Evolutionary conservation across 1,139 yeast genomes (phyloP).

Genomic region (Hansenula sp.): DNA sequence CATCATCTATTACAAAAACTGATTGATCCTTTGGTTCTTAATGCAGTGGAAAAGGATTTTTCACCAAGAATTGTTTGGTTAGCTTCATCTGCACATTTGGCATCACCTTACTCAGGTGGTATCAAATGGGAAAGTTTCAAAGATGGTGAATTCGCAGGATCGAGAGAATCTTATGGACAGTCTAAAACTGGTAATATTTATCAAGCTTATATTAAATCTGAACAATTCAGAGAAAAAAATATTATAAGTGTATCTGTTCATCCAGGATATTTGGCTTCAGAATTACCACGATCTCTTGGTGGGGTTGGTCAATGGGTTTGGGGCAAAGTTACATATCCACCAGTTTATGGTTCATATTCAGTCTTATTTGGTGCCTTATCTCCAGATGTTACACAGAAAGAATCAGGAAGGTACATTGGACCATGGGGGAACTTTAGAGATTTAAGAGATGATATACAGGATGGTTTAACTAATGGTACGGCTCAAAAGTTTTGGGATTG

Average conservation of each 20-base stretch:
- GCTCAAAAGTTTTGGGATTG: slow-evolving; percentile 29
- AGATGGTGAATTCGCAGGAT: slow-evolving; percentile 9
- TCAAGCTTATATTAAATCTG: slow-evolving; percentile 41
- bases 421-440: slow-evolving; percentile 33
- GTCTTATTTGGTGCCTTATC: slow-evolving; percentile 37
- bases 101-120: slow-evolving; percentile 35
- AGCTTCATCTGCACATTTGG: slow-evolving; percentile 36
- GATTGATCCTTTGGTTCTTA: slow-evolving; percentile 38
- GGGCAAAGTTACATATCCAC: slow-evolving; percentile 19
- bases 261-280: slow-evolving; percentile 45
- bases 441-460: slow-evolving; percentile 27
- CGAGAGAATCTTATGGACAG: slow-evolving; percentile 34
- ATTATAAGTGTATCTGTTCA: slow-evolving; percentile 29
- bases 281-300: slow-evolving; percentile 26
- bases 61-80: slow-evolving; percentile 44
- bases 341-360: slow-evolving; percentile 38
- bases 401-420: slow-evolving; percentile 27
- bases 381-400: slow-evolving; percentile 28
- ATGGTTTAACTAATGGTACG: slow-evolving; percentile 25
- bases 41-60: slow-evolving; percentile 7
- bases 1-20: slow-evolving; percentile 44
- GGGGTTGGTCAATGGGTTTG: slow-evolving; percentile 1
- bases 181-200: slow-evolving; percentile 43
- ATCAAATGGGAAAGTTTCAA: slow-evolving; percentile 33
- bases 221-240: slow-evolving; percentile 29